Evolutionary conservation across 805 yeast genomes (phyloP).

Genomic region (Teunomyces atbi): DNA sequence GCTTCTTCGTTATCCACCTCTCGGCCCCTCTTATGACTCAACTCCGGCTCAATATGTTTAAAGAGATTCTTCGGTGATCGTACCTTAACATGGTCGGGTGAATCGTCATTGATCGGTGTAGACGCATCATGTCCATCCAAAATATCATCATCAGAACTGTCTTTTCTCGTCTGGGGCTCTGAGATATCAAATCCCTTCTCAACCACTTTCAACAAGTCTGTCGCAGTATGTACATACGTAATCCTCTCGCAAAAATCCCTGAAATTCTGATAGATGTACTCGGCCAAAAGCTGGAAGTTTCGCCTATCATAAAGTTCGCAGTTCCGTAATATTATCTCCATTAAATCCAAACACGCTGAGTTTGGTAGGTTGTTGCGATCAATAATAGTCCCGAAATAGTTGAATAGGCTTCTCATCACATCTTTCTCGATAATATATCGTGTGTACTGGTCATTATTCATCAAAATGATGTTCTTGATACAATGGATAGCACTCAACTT

Average conservation of each 20-base stretch:
- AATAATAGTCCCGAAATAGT: slow-evolving; percentile 47
- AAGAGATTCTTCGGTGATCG: slow-evolving; percentile 2
- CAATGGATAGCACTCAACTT: slow-evolving; percentile 70
- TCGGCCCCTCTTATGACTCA: neutral
- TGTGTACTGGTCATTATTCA: slow-evolving; percentile 63
- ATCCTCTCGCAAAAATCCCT: slow-evolving; percentile 21
- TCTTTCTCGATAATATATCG: slow-evolving; percentile 55
- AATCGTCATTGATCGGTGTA: slow-evolving; percentile 27
- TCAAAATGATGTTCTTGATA: slow-evolving; percentile 56
- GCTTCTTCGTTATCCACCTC: neutral
- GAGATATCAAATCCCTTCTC: slow-evolving; percentile 17
- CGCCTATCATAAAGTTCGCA: slow-evolving; percentile 19
- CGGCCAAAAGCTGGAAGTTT: slow-evolving; percentile 29
- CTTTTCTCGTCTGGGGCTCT: slow-evolving; percentile 1
- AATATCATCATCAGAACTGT: slow-evolving; percentile 20
- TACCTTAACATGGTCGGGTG: neutral
- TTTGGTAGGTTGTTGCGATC: slow-evolving; percentile 61
- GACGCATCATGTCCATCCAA: slow-evolving; percentile 20
- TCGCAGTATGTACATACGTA: slow-evolving; percentile 27
- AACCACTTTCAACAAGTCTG: slow-evolving; percentile 26
- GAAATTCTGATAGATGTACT: slow-evolving; percentile 30
- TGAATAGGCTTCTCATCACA: slow-evolving; percentile 49
- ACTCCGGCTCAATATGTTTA: neutral
- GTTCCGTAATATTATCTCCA: slow-evolving; percentile 42
- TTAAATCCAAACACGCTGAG: slow-evolving; percentile 72